Evolutionary conservation across 495 filamentous ascomycete species (phyloP), one percentile per base, ranked within the genome.

Genomic region (Astrothelium subdiscretum): DNA sequence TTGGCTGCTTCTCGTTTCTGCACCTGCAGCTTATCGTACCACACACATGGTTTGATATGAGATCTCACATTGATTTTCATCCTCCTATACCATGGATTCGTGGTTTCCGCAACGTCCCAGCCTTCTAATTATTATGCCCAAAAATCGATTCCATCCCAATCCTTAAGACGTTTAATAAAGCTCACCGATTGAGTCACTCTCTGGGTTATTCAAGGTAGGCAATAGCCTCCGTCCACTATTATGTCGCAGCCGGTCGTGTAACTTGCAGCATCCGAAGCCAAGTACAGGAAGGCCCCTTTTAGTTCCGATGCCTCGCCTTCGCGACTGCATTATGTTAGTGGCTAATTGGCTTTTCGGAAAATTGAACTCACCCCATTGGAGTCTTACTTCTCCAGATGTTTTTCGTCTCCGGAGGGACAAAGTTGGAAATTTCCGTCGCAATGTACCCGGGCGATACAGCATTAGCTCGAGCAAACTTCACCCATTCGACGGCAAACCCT

Each of bases 371-470:
- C 80, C 88, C 88, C 87, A 95, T 87, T 11, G 90, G 91, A 38
- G 87, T 92, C 79, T 89, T 92, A 62, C 85, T 83, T 65, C 80
- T 83, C 85, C 89, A 91, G 57, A 88, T 80, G 2, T 81, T 78
- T 78, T 91, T 92, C 0, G 81, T 85, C 65, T 88, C 85, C 38
- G 81, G 67, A 0, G 85, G 77, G 8, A 88, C 82, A 67, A 92
- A 95, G 65, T 78, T 76, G 38, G 87, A 88, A 67, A 95, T 87
- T 68, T 90, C 90, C 0, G 90, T 96, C 27, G 81, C 83, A 64
- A 95, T 94, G 71, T 94, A 96, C 3, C 91, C 91, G 1, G 91
- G 92, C 2, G 87, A 91, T 32, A 96, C 75, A 26, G 83, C 84
- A 74, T 96, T 96, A 59, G 81, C 87, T 29, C 91, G 81, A 11